Evolutionary conservation across 371 early-diverging fungal species (phyloP).

Genomic region (Mucor indicus): DNA sequence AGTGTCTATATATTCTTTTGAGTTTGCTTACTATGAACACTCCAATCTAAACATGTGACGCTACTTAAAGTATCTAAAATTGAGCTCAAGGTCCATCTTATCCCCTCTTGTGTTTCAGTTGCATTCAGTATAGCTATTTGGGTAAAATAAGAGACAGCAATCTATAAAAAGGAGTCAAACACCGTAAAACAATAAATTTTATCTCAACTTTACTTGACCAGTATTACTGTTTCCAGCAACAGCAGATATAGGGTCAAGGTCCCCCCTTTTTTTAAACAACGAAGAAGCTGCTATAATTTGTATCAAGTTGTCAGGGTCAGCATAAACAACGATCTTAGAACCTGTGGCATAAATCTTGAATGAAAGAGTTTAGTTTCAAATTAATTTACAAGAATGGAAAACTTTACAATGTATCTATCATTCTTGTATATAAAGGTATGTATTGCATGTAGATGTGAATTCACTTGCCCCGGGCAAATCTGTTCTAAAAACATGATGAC

Average conservation of each 20-base stretch:
- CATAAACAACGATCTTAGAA: conserved; percentile 45
- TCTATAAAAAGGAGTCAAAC: conserved; percentile 16
- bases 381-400: too few relatives aligned
- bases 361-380: neutral
- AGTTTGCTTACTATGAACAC: conserved; percentile 40
- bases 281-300: conserved; percentile 33
- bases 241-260: conserved; percentile 21
- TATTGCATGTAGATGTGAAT: conserved; percentile 53
- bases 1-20: neutral
- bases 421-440: conserved; percentile 44
- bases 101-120: conserved; percentile 2
- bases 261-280: conserved; percentile 1
- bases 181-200: neutral
- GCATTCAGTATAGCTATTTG: conserved; percentile 27
- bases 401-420: conserved; percentile 55
- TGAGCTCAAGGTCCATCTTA: conserved; percentile 17
- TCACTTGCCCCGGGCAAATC: conserved; percentile 62
- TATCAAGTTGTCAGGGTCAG: conserved; percentile 37
- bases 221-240: conserved; percentile 32
- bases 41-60: conserved; percentile 43
- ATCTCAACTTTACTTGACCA: conserved; percentile 27
- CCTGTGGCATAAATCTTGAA: conserved; percentile 49
- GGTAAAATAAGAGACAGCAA: conserved; percentile 31
- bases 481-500: conserved; percentile 57
- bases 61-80: conserved; percentile 9